A percentile compares a stretch with the other conserved stretches of the same genome.
These are phyloP conservation scores for Blastobotrys malaysiensis DNA, from an alignment of 1,139 yeast genomes.

Conservation along the genomic window DNA sequence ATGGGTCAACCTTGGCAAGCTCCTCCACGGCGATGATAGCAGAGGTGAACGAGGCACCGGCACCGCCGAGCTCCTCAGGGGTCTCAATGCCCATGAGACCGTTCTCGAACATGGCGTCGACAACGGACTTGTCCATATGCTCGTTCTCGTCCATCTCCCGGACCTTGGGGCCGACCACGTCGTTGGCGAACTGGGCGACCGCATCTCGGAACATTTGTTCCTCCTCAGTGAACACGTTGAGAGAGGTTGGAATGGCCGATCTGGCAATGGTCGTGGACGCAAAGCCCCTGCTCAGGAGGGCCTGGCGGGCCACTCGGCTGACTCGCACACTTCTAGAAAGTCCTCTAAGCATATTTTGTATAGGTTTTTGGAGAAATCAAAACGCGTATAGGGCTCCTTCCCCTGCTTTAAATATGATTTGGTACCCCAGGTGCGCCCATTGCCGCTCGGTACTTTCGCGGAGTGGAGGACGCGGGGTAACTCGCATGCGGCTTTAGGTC, in stretches of 20 bases:
- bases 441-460: neutral
- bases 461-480: neutral
- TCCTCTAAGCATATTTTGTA: conserved; percentile 2
- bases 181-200: conserved; percentile 37
- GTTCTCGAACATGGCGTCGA: conserved; percentile 37
- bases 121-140: conserved; percentile 35
- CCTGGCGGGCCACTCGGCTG: conserved; percentile 2
- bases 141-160: conserved; percentile 43
- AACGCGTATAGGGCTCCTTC: neutral
- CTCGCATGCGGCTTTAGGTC: neutral
- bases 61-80: conserved; percentile 42
- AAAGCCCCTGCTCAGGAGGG: conserved; percentile 6
- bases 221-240: conserved; percentile 35
- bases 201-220: conserved; percentile 39
- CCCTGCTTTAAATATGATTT: conserved; percentile 1
- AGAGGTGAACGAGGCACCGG: conserved; percentile 42
- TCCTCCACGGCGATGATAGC: conserved; percentile 43
- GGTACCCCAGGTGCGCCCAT: neutral
- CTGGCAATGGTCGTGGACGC: conserved; percentile 5
- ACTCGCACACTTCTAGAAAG: neutral
- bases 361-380: neutral
- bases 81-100: conserved; percentile 44
- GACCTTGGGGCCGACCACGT: conserved; percentile 38
- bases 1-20: conserved; percentile 41
- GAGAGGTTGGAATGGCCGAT: conserved; percentile 12